phyloP scores from a whole-genome alignment of 148 eudicot genomes.

The Nyssa sinensis region DNA sequence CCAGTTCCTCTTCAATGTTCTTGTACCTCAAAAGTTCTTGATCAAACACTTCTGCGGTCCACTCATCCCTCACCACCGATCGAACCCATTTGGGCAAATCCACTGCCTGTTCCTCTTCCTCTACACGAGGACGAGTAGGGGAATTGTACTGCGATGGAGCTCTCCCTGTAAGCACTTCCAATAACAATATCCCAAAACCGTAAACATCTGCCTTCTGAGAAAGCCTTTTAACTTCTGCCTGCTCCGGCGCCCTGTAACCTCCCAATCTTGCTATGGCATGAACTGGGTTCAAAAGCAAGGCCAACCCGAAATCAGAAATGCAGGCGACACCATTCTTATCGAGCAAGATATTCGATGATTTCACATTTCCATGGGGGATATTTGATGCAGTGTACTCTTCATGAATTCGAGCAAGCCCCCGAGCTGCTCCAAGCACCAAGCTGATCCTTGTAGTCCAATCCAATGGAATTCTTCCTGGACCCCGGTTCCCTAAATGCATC shows the following conservation, averaged over 20 bases:
- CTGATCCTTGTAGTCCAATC: constrained; percentile 96
- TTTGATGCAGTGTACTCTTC: constrained; percentile 57
- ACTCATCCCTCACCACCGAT: constrained; percentile 88
- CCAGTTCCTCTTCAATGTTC: constrained; percentile 92
- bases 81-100: constrained; percentile 83
- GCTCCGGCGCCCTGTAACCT: constrained; percentile 86
- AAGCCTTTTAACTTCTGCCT: constrained; percentile 52
- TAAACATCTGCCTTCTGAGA: constrained; percentile 90
- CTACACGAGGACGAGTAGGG: constrained; percentile 32
- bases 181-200: constrained; percentile 72
- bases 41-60: constrained; percentile 96
- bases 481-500: constrained; percentile 62
- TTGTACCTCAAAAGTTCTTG: constrained; percentile 87
- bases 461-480: constrained; percentile 88
- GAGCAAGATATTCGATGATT: constrained; percentile 78
- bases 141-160: constrained; percentile 57
- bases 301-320: constrained; percentile 82
- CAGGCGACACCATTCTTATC: constrained; percentile 81
- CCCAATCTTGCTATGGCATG: constrained; percentile 80
- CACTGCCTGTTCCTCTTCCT: constrained; percentile 36
- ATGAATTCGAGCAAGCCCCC: constrained; percentile 79
- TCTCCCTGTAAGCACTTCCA: constrained; percentile 80
- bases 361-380: constrained; percentile 88
- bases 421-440: constrained; percentile 81
- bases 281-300: constrained; percentile 71